These are phyloP conservation scores for Ogataea hybrid DNA, from an alignment of 1,139 yeast genomes.

Conservation along the genomic window DNA sequence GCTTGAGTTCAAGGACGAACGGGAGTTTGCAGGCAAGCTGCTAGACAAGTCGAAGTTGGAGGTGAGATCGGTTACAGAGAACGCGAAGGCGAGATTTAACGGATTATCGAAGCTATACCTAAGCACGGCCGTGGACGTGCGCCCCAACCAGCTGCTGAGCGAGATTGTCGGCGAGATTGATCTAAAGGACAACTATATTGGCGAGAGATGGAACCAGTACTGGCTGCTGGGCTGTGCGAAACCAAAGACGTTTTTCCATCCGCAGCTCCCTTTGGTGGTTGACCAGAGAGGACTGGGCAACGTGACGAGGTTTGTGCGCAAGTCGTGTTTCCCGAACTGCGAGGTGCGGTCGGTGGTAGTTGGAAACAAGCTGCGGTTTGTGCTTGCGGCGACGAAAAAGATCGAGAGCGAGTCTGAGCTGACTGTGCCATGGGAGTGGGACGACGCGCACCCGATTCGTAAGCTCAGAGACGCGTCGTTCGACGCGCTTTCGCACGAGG, in stretches of 20 bases:
- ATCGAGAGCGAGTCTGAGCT: conserved; percentile 66
- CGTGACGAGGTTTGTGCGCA: conserved; percentile 68
- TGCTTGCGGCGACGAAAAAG: conserved; percentile 55
- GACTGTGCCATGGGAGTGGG: conserved; percentile 89
- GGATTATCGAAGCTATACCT: conserved; percentile 75
- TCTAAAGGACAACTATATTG: conserved; percentile 57
- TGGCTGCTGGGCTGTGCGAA: conserved; percentile 81
- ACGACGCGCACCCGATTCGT: conserved; percentile 67
- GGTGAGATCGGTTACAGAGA: conserved; percentile 50
- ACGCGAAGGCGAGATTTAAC: conserved; percentile 59
- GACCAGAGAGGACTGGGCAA: conserved; percentile 85
- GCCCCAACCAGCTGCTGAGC: conserved; percentile 52
- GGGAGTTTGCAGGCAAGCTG: conserved; percentile 14
- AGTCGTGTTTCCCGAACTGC: conserved; percentile 78
- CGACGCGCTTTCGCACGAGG: conserved; percentile 48
- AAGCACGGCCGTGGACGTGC: conserved; percentile 44
- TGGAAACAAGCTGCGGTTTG: conserved; percentile 48
- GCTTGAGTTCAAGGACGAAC: conserved; percentile 8
- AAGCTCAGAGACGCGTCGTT: conserved; percentile 46
- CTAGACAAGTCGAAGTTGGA: conserved; percentile 19
- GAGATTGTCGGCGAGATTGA: conserved; percentile 78
- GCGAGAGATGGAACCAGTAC: conserved; percentile 73
- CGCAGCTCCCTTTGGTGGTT: conserved; percentile 55
- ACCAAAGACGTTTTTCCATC: conserved; percentile 64
- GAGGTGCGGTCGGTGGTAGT: conserved; percentile 54